phyloP scores from a whole-genome alignment of 1,139 yeast genomes.

The Magnusiomyces suaveolens region DNA sequence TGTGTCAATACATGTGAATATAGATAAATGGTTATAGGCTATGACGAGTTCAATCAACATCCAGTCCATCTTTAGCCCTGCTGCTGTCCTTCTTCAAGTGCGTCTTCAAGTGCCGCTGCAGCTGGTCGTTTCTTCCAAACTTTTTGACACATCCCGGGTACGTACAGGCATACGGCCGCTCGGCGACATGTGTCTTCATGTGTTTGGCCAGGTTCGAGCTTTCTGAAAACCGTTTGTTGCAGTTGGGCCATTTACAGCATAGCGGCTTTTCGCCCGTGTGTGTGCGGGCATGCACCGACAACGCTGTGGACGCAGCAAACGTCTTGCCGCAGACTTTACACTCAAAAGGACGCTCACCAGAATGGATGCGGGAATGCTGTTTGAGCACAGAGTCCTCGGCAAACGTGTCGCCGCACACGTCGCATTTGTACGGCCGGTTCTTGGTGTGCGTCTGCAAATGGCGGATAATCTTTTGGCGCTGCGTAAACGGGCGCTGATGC shows the following conservation, averaged over 20 bases:
- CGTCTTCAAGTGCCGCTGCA: constrained; percentile 25
- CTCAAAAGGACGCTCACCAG: constrained; percentile 74
- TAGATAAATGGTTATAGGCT: no score
- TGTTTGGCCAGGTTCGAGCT: constrained; percentile 84
- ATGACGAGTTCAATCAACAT: no score
- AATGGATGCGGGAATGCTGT: constrained; percentile 78
- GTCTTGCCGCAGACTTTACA: constrained; percentile 74
- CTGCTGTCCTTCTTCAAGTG: no score
- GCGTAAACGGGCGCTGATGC: constrained; percentile 47
- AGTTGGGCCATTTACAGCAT: constrained; percentile 66
- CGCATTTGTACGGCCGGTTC: constrained; percentile 65
- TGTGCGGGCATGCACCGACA: constrained; percentile 59
- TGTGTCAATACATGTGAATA: no score
- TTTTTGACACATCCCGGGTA: constrained; percentile 23
- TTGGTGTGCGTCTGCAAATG: constrained; percentile 86
- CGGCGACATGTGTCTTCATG: constrained; percentile 41
- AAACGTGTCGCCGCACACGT: constrained; percentile 57
- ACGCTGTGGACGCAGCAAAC: constrained; percentile 51
- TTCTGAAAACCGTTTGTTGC: constrained; percentile 80
- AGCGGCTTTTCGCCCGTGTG: constrained; percentile 94
- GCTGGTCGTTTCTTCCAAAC: constrained; percentile 30
- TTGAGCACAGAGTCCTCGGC: constrained; percentile 56
- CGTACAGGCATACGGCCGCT: constrained; percentile 22
- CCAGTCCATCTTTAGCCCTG: no score
- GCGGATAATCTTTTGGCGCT: constrained; percentile 75